Conservation (phyloP, 768 basidiomycete species). For the Coprinopsis cinerea region DNA sequence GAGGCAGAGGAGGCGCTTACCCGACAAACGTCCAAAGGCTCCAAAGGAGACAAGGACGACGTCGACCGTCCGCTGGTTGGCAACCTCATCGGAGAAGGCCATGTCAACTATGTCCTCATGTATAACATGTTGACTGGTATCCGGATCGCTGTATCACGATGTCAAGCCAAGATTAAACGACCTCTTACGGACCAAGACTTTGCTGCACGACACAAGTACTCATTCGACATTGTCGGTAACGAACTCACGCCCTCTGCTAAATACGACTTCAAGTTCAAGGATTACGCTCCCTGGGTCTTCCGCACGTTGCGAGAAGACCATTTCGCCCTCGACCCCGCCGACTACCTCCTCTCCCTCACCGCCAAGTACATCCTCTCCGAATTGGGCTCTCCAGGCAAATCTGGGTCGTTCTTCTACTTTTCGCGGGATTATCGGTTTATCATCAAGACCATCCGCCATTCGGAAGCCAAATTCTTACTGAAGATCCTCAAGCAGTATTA, state of each 20-base stretch:
- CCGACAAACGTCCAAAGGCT: slow-evolving; percentile 17
- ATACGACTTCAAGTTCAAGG: slow-evolving; percentile 99
- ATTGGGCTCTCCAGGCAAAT: slow-evolving; percentile 96
- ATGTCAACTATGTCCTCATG: slow-evolving; percentile 99
- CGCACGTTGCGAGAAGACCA: slow-evolving; percentile 90
- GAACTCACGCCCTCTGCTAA: slow-evolving; percentile 96
- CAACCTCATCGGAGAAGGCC: slow-evolving; percentile 95
- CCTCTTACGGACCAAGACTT: slow-evolving; percentile 85
- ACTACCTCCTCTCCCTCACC: slow-evolving; percentile 94
- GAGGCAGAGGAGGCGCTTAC: slow-evolving; percentile 57
- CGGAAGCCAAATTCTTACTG: slow-evolving; percentile 91
- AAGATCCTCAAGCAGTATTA: slow-evolving; percentile 81
- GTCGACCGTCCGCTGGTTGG: slow-evolving; percentile 73
- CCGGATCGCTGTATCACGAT: slow-evolving; percentile 89
- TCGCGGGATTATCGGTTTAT: slow-evolving; percentile 98
- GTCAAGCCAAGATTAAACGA: slow-evolving; percentile 91
- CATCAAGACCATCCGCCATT: slow-evolving; percentile 96
- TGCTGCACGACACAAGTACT: slow-evolving; percentile 84
- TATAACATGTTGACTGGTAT: slow-evolving; percentile 99
- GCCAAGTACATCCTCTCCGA: slow-evolving; percentile 98
- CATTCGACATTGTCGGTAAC: slow-evolving; percentile 97
- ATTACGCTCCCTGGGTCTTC: slow-evolving; percentile 98
- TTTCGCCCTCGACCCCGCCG: slow-evolving; percentile 94
- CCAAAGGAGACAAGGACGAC: slow-evolving; percentile 13
- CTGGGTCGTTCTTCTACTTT: slow-evolving; percentile 99